Evolutionary conservation across 306 rosid species (phyloP).

Genomic region (Carpinus fangiana): DNA sequence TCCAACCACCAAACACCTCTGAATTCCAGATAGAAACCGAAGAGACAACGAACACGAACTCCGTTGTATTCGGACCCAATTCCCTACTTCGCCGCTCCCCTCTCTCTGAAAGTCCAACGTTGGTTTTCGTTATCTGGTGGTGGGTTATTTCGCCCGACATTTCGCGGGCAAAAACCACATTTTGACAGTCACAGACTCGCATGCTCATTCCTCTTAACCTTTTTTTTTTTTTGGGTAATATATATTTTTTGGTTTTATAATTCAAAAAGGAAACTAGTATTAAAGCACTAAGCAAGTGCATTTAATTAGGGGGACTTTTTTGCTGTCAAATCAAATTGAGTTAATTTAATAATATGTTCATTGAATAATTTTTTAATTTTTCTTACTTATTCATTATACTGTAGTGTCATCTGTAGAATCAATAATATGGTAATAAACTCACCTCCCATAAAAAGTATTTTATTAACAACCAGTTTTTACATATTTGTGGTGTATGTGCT

Average conservation of each 20-base stretch:
- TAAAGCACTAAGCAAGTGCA: too few species aligned
- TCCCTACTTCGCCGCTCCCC: slow-evolving; percentile 22
- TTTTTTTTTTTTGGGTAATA: too few species aligned
- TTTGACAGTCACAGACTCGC: background rate
- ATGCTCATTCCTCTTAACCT: too few species aligned
- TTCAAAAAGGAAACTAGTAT: too few species aligned
- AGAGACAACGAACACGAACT: slow-evolving; percentile 12
- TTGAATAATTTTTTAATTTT: background rate
- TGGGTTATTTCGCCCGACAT: background rate
- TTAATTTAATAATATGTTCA: background rate
- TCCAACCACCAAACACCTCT: background rate
- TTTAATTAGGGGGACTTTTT: too few species aligned
- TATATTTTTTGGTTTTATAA: too few species aligned
- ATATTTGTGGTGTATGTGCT: too few species aligned
- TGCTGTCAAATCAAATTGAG: too few species aligned
- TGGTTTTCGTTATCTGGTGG: background rate
- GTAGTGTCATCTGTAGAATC: too few species aligned
- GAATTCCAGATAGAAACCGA: slow-evolving; percentile 12
- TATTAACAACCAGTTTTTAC: too few species aligned
- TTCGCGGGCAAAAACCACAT: slow-evolving; percentile 30
- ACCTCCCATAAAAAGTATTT: too few species aligned
- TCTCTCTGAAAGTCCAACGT: slow-evolving; percentile 1
- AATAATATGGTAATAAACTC: too few species aligned
- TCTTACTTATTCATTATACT: background rate
- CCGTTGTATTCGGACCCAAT: slow-evolving; percentile 57